Evolutionary conservation across 768 basidiomycete species (phyloP).

Genomic region (Clathrus columnatus): DNA sequence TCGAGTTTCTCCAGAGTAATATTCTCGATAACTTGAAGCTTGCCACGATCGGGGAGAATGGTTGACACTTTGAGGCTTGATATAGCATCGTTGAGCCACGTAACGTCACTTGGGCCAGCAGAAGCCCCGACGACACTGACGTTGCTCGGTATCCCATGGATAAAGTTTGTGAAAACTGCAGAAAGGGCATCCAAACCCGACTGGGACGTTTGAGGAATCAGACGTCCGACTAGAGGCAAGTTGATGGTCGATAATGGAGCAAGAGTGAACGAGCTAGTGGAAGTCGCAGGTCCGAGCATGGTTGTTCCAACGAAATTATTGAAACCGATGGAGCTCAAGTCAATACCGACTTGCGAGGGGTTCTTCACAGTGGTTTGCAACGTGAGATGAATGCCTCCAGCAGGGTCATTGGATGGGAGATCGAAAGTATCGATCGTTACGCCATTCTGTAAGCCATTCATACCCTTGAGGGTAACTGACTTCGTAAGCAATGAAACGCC

Average conservation of each 20-base stretch:
- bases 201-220: conserved; percentile 48
- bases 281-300: conserved; percentile 52
- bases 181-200: conserved; percentile 53
- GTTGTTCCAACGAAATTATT: conserved; percentile 43
- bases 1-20: conserved; percentile 52
- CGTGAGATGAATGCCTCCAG: conserved; percentile 61
- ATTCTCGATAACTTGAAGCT: conserved; percentile 53
- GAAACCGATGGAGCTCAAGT: conserved; percentile 53
- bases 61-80: conserved; percentile 50
- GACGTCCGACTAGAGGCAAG: conserved; percentile 50
- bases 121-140: conserved; percentile 51
- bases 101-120: conserved; percentile 49
- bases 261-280: conserved; percentile 41
- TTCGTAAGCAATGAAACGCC: conserved; percentile 49
- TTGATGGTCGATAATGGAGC: conserved; percentile 39
- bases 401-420: conserved; percentile 60
- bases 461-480: conserved; percentile 55
- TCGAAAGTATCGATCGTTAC: conserved; percentile 62
- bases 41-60: conserved; percentile 54
- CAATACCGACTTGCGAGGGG: conserved; percentile 68
- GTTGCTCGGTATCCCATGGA: conserved; percentile 55
- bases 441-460: conserved; percentile 56
- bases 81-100: conserved; percentile 68
- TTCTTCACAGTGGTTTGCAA: conserved; percentile 52
- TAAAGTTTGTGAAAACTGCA: conserved; percentile 59